phyloP scores from a whole-genome alignment of 139 green algal species.

The Chlamydomonas sphaeroides region DNA sequence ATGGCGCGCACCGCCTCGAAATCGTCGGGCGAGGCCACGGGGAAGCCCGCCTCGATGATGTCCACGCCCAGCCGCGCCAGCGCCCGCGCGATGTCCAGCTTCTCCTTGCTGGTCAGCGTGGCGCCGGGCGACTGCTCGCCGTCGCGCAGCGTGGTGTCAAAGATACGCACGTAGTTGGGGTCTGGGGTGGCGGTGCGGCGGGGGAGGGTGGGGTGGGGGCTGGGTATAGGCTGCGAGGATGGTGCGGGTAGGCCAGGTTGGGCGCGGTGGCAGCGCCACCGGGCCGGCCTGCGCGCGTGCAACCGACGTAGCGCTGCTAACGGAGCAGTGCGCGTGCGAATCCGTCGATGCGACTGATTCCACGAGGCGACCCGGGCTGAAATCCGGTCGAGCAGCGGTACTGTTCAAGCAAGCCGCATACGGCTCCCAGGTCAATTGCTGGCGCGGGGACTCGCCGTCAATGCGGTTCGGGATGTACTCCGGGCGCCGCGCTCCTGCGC shows the following conservation, averaged over 20 bases:
- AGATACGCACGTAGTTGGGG: slow-evolving; percentile 96
- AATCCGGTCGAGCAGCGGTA: too few relatives aligned
- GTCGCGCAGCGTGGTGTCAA: slow-evolving; percentile 98
- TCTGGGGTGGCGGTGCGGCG: slow-evolving; percentile 45
- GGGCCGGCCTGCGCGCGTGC: too few relatives aligned
- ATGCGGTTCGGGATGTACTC: slow-evolving; percentile 87
- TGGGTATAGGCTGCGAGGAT: too few relatives aligned
- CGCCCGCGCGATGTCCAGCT: slow-evolving; percentile 96
- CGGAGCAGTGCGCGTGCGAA: too few relatives aligned
- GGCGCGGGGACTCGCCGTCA: slow-evolving; percentile 65
- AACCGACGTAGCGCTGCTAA: too few relatives aligned
- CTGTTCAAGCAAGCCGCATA: too few relatives aligned
- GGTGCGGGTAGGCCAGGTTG: too few relatives aligned
- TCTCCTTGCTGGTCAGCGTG: slow-evolving; percentile 96
- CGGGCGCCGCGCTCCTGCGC: slow-evolving; percentile 48
- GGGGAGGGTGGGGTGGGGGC: not conserved
- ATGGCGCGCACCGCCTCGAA: slow-evolving; percentile 95
- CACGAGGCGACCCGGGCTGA: too few relatives aligned
- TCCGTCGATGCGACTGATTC: too few relatives aligned
- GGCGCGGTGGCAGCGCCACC: too few relatives aligned
- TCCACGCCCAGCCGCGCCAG: slow-evolving; percentile 97
- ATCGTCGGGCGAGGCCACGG: slow-evolving; percentile 96
- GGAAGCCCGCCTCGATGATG: slow-evolving; percentile 99
- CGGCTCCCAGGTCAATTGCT: too few relatives aligned
- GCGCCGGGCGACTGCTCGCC: slow-evolving; percentile 96